Evolutionary conservation across 2,329 filamentous ascomycete species (phyloP).

Genomic region (Venturia aucupariae): DNA sequence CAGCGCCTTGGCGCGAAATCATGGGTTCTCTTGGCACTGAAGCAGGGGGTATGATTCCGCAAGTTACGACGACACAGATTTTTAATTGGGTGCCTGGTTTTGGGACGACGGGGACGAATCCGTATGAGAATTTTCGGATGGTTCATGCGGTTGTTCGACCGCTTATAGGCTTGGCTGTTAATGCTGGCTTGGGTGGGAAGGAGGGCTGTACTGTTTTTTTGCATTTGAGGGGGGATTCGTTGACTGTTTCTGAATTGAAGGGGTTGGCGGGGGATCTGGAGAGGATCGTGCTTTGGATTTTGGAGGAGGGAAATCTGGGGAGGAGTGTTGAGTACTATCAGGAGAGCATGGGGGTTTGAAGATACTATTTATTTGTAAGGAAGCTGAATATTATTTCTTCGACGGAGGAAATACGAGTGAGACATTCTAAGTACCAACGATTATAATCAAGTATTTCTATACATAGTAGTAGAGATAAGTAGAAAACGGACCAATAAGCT

Average conservation of each 20-base stretch:
- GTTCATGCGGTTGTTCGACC: background rate
- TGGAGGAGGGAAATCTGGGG: background rate
- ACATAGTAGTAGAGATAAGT: too few relatives aligned
- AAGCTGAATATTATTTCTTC: too few relatives aligned
- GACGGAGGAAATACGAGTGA: too few relatives aligned
- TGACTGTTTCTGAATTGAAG: background rate
- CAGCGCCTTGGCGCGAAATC: background rate
- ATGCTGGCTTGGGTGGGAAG: constrained; percentile 1
- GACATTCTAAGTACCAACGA: too few relatives aligned
- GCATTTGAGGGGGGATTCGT: constrained; percentile 7
- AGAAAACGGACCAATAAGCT: too few relatives aligned
- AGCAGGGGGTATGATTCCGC: background rate
- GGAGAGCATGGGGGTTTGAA: too few relatives aligned
- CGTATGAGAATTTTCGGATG: background rate
- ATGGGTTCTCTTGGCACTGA: background rate
- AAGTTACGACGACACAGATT: background rate
- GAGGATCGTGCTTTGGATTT: background rate
- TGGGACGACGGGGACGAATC: constrained; percentile 4
- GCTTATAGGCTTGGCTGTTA: background rate
- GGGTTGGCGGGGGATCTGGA: background rate
- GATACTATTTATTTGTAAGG: too few relatives aligned
- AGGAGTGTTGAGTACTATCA: background rate
- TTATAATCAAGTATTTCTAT: too few relatives aligned
- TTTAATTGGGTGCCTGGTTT: constrained; percentile 7
- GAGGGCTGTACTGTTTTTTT: background rate